These are phyloP conservation scores for Annona cherimola DNA, from an alignment of 164 flowering plant genomes.

Conservation along the genomic window DNA sequence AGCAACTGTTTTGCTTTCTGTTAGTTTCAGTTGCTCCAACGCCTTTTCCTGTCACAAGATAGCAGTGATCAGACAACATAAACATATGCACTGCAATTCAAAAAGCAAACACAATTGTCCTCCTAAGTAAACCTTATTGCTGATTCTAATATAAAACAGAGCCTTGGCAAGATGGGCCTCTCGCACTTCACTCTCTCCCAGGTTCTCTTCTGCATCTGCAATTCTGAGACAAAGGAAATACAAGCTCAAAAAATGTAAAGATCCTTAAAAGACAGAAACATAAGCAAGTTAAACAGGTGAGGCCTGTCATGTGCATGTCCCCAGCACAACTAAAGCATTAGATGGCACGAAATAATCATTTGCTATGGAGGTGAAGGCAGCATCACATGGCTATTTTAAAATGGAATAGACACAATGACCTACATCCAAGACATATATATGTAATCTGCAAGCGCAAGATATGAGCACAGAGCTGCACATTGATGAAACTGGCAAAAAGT, in stretches of 20 bases:
- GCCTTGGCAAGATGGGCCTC: conserved; percentile 98
- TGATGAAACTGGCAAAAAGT: too few species aligned
- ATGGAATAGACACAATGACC: too few species aligned
- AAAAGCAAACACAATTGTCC: not conserved
- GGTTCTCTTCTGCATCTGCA: conserved; percentile 95
- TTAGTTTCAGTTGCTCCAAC: conserved; percentile 83
- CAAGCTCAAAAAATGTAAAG: not conserved
- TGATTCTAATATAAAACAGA: conserved; percentile 68
- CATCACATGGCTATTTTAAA: too few species aligned
- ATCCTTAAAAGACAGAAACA: not conserved
- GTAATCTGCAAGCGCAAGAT: too few species aligned
- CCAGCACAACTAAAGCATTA: too few species aligned
- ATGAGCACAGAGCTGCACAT: too few species aligned
- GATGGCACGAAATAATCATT: too few species aligned
- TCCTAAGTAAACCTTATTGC: conserved; percentile 59
- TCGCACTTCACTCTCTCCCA: conserved; percentile 99
- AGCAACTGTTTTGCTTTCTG: conserved; percentile 95
- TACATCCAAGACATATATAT: too few species aligned
- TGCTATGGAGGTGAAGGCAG: too few species aligned
- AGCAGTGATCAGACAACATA: not conserved
- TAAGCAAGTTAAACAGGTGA: not conserved
- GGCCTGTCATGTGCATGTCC: too few species aligned
- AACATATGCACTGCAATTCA: too few species aligned
- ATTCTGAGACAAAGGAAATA: conserved; percentile 37
- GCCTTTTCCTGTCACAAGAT: conserved; percentile 64